Evolutionary conservation across 2,329 filamentous ascomycete species (phyloP).

Genomic region (Claviceps spartinae): DNA sequence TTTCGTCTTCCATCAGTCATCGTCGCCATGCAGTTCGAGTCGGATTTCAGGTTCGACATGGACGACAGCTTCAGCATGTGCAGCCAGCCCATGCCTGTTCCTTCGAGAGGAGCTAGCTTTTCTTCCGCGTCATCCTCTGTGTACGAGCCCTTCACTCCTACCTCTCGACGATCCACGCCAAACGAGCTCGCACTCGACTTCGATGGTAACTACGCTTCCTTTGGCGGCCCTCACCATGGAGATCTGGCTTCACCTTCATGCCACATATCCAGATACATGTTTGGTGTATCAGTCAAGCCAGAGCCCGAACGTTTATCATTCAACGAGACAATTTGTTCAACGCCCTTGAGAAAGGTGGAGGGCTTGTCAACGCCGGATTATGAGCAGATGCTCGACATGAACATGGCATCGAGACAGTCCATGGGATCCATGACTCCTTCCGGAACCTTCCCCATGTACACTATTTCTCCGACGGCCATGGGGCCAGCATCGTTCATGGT

Average conservation of each 20-base stretch:
- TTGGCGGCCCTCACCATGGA: slow-evolving; percentile 13
- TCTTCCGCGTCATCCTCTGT: slow-evolving; percentile 24
- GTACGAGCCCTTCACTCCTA: slow-evolving; percentile 31
- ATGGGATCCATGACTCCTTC: slow-evolving; percentile 26
- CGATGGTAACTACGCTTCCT: slow-evolving; percentile 18
- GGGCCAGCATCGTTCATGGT: slow-evolving; percentile 24
- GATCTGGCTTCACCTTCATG: slow-evolving; percentile 24
- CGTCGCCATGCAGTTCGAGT: slow-evolving; percentile 25
- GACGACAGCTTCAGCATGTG: slow-evolving; percentile 26
- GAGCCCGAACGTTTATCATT: slow-evolving; percentile 22
- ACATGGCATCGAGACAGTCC: slow-evolving; percentile 18
- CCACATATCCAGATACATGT: slow-evolving; percentile 22
- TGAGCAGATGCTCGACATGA: slow-evolving; percentile 26
- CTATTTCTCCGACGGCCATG: slow-evolving; percentile 20
- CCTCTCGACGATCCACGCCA: slow-evolving; percentile 30
- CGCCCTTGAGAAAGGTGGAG: slow-evolving; percentile 24
- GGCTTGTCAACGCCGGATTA: slow-evolving; percentile 22
- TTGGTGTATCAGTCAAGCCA: slow-evolving; percentile 18
- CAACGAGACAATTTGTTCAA: slow-evolving; percentile 19
- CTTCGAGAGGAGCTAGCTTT: slow-evolving; percentile 24
- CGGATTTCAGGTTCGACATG: slow-evolving; percentile 26
- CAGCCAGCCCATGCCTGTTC: slow-evolving; percentile 22
- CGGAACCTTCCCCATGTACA: slow-evolving; percentile 22
- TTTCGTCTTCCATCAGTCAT: background rate
- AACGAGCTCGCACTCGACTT: slow-evolving; percentile 25